Evolutionary conservation across 2,329 filamentous ascomycete species (phyloP).

Genomic region (Ceratocystis colombiana): DNA sequence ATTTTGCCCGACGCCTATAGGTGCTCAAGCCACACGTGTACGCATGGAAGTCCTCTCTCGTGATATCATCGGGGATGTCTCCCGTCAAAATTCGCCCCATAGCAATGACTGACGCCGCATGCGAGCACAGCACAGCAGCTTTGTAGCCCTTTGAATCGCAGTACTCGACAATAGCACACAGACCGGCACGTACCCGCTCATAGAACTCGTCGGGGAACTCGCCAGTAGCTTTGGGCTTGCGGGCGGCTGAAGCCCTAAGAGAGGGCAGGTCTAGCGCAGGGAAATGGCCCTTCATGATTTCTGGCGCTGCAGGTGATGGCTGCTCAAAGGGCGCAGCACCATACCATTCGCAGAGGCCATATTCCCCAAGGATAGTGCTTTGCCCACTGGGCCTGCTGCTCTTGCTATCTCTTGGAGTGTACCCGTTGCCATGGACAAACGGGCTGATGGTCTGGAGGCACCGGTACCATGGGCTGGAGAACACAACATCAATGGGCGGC

Average conservation of each 20-base stretch:
- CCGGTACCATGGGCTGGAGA: slow-evolving; percentile 77
- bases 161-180: slow-evolving; percentile 59
- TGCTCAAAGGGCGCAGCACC: slow-evolving; percentile 78
- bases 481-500: slow-evolving; percentile 64
- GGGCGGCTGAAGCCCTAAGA: slow-evolving; percentile 55
- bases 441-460: slow-evolving; percentile 77
- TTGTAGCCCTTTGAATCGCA: slow-evolving; percentile 61
- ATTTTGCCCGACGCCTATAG: slow-evolving; percentile 35
- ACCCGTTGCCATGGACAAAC: slow-evolving; percentile 45
- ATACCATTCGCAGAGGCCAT: slow-evolving; percentile 75
- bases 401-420: slow-evolving; percentile 13
- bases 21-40: slow-evolving; percentile 73
- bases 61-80: slow-evolving; percentile 57
- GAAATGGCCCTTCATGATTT: slow-evolving; percentile 57
- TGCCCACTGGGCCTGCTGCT: slow-evolving; percentile 27
- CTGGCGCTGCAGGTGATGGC: slow-evolving; percentile 59
- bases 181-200: slow-evolving; percentile 60
- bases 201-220: slow-evolving; percentile 75
- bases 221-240: slow-evolving; percentile 44
- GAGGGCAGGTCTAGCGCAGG: slow-evolving; percentile 50
- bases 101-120: slow-evolving; percentile 82
- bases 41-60: slow-evolving; percentile 69
- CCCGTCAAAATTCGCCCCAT: slow-evolving; percentile 76
- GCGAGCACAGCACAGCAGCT: slow-evolving; percentile 71
- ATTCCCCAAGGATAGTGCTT: slow-evolving; percentile 44